These are phyloP conservation scores for Vickermania ingenoplastis DNA, from an alignment of 208 protist species.

Conservation along the genomic window DNA sequence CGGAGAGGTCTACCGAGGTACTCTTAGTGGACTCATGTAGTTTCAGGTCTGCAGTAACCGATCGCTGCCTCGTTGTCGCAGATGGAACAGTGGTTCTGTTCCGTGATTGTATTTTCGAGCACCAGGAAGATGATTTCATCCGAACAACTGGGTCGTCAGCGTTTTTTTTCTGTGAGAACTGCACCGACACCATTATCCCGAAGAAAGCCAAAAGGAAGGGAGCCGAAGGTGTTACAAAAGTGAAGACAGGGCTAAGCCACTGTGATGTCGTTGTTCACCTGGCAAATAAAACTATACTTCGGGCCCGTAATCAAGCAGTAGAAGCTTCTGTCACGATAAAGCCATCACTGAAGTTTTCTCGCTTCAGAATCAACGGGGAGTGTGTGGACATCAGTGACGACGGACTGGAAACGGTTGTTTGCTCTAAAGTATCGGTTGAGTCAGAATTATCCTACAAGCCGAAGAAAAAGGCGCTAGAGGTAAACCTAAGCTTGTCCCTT, in stretches of 20 bases:
- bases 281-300: not conserved
- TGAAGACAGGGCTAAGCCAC: not conserved
- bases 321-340: not conserved
- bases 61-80: constrained; percentile 15
- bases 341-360: not conserved
- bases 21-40: constrained; percentile 34
- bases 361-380: not conserved
- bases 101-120: constrained; percentile 26
- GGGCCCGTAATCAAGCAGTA: not conserved
- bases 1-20: constrained; percentile 13
- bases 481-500: constrained; percentile 1
- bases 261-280: not conserved
- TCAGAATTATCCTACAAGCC: constrained; percentile 1
- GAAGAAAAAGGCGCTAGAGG: not conserved
- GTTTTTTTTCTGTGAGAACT: constrained; percentile 20
- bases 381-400: not conserved
- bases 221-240: not conserved
- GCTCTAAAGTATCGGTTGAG: constrained; percentile 3
- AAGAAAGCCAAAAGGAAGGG: not conserved
- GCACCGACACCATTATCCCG: not conserved
- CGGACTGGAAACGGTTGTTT: not conserved
- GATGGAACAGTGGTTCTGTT: constrained; percentile 40
- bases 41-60: constrained; percentile 11
- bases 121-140: constrained; percentile 3
- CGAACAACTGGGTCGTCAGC: constrained; percentile 10